A percentile compares a stretch with the other conserved stretches of the same genome.
Evolutionary conservation across 2,329 filamentous ascomycete species (phyloP).

Genomic region (Pyricularia sp.): DNA sequence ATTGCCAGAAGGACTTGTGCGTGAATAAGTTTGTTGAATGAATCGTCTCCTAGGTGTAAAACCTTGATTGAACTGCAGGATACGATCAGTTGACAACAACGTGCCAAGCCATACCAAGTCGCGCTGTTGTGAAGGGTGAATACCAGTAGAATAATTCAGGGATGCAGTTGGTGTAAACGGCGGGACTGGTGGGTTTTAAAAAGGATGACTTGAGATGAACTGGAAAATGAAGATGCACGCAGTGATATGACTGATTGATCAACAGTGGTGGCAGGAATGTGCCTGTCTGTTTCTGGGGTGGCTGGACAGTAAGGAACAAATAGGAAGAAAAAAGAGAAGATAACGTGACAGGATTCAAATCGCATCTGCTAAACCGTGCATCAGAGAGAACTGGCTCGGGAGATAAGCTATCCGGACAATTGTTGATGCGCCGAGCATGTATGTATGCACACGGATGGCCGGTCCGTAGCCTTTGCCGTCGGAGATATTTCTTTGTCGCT

Average conservation of each 20-base stretch:
- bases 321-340: too few species aligned
- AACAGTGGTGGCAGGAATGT: neutral
- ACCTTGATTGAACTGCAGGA: neutral
- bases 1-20: neutral
- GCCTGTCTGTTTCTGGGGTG: neutral
- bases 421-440: neutral
- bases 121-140: neutral
- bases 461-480: neutral
- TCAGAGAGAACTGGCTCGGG: neutral
- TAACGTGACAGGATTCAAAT: too few species aligned
- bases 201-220: neutral
- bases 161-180: neutral
- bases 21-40: neutral
- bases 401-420: neutral
- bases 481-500: neutral
- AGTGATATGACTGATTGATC: too few species aligned
- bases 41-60: neutral
- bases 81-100: neutral
- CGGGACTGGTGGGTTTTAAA: neutral
- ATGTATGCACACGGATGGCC: neutral
- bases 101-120: neutral
- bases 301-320: too few species aligned
- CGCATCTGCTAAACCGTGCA: too few species aligned
- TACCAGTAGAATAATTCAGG: neutral
- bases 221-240: neutral